phyloP scores from a whole-genome alignment of 2,329 filamentous ascomycete genomes.

The Neodidymelliopsis sp. region DNA sequence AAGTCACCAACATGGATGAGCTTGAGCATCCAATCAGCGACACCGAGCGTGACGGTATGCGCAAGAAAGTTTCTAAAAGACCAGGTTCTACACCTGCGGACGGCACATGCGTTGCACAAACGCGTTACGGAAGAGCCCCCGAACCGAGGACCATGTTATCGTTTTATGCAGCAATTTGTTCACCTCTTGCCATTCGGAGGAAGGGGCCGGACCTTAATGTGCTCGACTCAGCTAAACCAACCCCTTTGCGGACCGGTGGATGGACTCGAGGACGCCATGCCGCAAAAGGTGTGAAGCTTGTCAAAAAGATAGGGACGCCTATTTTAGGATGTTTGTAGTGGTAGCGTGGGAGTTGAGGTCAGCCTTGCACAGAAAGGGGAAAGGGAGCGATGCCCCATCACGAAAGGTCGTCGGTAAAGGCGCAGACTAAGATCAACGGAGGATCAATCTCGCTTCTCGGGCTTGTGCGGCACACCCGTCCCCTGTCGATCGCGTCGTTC shows the following conservation, averaged over 20 bases:
- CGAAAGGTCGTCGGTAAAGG: constrained; percentile 10
- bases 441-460: too few relatives aligned
- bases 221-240: neutral
- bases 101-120: constrained; percentile 1
- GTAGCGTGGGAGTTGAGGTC: constrained; percentile 9
- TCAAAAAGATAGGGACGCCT: constrained; percentile 11
- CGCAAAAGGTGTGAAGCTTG: neutral
- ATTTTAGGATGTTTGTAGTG: constrained; percentile 5
- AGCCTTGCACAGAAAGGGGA: constrained; percentile 17
- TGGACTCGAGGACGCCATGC: neutral
- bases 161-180: constrained; percentile 4
- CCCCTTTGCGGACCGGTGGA: neutral
- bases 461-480: constrained; percentile 2
- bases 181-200: constrained; percentile 1
- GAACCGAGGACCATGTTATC: constrained; percentile 1
- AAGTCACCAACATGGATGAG: neutral
- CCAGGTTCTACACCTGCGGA: neutral
- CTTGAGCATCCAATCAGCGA: too few relatives aligned
- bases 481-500: constrained; percentile 1
- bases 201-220: constrained; percentile 2
- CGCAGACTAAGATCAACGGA: constrained; percentile 17
- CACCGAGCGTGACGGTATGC: too few relatives aligned
- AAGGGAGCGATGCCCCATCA: constrained; percentile 7
- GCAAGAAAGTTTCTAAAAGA: too few relatives aligned
- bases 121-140: constrained; percentile 10